Conservation (phyloP, 2,329 filamentous ascomycete species). For the Cyclaneusma minus region DNA sequence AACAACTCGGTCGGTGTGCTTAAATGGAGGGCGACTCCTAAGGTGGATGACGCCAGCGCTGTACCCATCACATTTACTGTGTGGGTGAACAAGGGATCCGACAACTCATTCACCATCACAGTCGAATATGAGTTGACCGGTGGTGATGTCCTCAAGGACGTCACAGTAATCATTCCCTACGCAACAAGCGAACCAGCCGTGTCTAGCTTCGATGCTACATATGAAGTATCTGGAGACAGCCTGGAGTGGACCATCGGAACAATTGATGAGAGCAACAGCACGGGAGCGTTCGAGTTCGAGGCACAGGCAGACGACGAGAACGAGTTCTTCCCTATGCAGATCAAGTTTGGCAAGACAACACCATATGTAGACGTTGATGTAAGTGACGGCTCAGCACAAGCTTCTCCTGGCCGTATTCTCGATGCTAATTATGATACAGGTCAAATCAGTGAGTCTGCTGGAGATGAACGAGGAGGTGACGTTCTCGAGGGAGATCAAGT, state of each 20-base stretch:
- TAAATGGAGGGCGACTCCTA: slow-evolving; percentile 78
- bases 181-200: slow-evolving; percentile 71
- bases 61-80: slow-evolving; percentile 93
- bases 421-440: slow-evolving; percentile 28
- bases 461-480: slow-evolving; percentile 66
- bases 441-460: slow-evolving; percentile 52
- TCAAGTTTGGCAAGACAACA: slow-evolving; percentile 71
- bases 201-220: slow-evolving; percentile 84
- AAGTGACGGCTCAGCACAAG: slow-evolving; percentile 26
- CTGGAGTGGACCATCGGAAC: slow-evolving; percentile 88
- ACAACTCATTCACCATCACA: slow-evolving; percentile 74
- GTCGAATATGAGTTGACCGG: slow-evolving; percentile 91
- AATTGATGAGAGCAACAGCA: slow-evolving; percentile 68
- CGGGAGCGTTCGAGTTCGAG: slow-evolving; percentile 89
- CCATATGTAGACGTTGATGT: slow-evolving; percentile 92
- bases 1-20: slow-evolving; percentile 90
- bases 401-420: slow-evolving; percentile 2
- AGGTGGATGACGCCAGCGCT: slow-evolving; percentile 62
- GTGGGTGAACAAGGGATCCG: slow-evolving; percentile 82
- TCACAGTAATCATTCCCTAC: slow-evolving; percentile 79
- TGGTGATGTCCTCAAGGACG: slow-evolving; percentile 63
- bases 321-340: slow-evolving; percentile 95
- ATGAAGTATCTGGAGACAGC: slow-evolving; percentile 84
- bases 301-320: slow-evolving; percentile 74
- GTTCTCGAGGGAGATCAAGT: slow-evolving; percentile 72